These are phyloP conservation scores for Lunularia cruciata DNA, from an alignment of 225 moss, liverwort and hornwort genomes.

Conservation along the genomic window DNA sequence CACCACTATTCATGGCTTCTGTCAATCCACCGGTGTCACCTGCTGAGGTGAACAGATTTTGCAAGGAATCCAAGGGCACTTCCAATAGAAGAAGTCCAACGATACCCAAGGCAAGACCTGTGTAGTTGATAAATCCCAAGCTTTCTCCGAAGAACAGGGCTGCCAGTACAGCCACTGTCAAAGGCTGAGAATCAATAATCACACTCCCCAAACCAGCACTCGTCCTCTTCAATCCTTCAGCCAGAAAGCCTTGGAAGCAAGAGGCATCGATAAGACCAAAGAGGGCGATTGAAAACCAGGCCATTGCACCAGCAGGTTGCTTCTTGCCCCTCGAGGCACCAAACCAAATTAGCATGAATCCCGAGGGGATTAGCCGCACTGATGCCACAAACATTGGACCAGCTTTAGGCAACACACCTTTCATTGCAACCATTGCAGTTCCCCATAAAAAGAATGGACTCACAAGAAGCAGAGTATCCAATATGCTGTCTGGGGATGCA, in stretches of 20 bases:
- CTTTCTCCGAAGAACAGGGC: constrained; percentile 81
- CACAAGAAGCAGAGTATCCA: constrained; percentile 75
- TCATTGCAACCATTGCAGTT: constrained; percentile 99
- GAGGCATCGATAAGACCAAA: constrained; percentile 88
- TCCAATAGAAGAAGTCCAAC: constrained; percentile 78
- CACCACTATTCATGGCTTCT: constrained; percentile 35
- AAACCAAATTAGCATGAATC: constrained; percentile 76
- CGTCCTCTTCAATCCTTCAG: constrained; percentile 86
- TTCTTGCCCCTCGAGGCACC: constrained; percentile 68
- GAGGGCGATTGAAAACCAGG: constrained; percentile 83
- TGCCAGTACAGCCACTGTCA: constrained; percentile 89
- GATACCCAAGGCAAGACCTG: constrained; percentile 78
- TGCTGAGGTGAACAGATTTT: constrained; percentile 37
- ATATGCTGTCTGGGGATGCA: constrained; percentile 35
- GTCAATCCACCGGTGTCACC: constrained; percentile 16
- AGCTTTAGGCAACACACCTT: constrained; percentile 86
- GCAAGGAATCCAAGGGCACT: constrained; percentile 71
- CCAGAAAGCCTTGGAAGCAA: constrained; percentile 94
- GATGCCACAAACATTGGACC: constrained; percentile 98
- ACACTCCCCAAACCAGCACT: constrained; percentile 98
- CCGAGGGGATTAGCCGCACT: constrained; percentile 79
- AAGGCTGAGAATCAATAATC: constrained; percentile 96
- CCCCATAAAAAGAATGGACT: constrained; percentile 99
- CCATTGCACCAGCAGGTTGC: constrained; percentile 64
- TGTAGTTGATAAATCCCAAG: constrained; percentile 62